Conservation (phyloP, 164 flowering plant species). For the Houttuynia cordata region DNA sequence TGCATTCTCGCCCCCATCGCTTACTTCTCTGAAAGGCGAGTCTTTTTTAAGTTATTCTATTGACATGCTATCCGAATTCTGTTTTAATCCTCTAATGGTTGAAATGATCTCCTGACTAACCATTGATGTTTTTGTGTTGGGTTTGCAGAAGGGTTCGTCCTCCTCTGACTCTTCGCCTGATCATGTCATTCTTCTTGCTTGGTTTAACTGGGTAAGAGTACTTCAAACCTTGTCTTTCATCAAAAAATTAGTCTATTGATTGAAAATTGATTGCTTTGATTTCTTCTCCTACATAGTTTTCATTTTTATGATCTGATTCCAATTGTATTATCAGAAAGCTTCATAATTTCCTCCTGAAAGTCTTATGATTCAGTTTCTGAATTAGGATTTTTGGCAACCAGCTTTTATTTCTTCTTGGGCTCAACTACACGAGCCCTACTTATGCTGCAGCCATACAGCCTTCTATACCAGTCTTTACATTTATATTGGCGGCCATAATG, state of each 20-base stretch:
- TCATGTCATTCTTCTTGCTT: slow-evolving; percentile 71
- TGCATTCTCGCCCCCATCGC: slow-evolving; percentile 79
- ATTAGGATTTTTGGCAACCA: slow-evolving; percentile 89
- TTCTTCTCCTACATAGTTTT: background rate
- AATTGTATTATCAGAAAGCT: no score
- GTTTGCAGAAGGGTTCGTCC: slow-evolving; percentile 44
- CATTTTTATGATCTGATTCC: background rate
- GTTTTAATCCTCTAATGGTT: background rate
- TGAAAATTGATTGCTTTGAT: background rate
- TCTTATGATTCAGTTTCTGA: slow-evolving; percentile 2
- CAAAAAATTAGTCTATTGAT: no score
- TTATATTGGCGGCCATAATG: slow-evolving; percentile 70
- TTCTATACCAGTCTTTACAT: slow-evolving; percentile 91
- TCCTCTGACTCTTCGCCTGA: slow-evolving; percentile 40
- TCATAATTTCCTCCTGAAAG: background rate
- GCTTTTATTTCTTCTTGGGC: slow-evolving; percentile 86
- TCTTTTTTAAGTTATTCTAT: no score
- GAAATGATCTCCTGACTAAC: background rate
- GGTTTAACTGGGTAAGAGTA: slow-evolving; percentile 82
- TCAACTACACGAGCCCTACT: slow-evolving; percentile 88
- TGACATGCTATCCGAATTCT: background rate
- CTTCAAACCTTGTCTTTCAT: background rate
- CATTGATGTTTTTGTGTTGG: background rate
- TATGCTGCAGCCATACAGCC: slow-evolving; percentile 97
- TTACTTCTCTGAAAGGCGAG: slow-evolving; percentile 44